phyloP scores from a whole-genome alignment of 768 basidiomycete species.

The Suillus brevipes region DNA sequence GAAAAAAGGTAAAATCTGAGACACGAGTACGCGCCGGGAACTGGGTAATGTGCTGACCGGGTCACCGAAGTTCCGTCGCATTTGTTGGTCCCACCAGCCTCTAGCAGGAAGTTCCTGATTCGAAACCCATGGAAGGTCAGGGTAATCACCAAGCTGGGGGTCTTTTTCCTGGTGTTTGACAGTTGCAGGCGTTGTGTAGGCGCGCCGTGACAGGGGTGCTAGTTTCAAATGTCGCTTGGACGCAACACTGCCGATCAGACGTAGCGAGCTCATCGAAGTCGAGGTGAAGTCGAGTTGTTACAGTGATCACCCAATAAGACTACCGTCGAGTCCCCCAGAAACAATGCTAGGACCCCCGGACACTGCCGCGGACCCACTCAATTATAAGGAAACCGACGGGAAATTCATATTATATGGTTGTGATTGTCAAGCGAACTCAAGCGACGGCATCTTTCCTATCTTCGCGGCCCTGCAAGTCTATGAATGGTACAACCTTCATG shows the following conservation, averaged over 20 bases:
- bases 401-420: not conserved
- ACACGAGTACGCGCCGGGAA: slow-evolving; percentile 14
- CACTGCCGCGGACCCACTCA: slow-evolving; percentile 14
- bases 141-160: slow-evolving; percentile 73
- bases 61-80: slow-evolving; percentile 81
- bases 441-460: slow-evolving; percentile 18
- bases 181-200: slow-evolving; percentile 29
- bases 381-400: slow-evolving; percentile 14
- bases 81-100: slow-evolving; percentile 76
- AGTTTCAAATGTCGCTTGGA: slow-evolving; percentile 6
- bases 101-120: slow-evolving; percentile 60
- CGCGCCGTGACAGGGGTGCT: slow-evolving; percentile 2
- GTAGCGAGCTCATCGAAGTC: slow-evolving; percentile 21
- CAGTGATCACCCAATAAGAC: not conserved
- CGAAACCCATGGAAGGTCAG: slow-evolving; percentile 66
- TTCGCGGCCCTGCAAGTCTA: slow-evolving; percentile 21
- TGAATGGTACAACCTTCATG: slow-evolving; percentile 1
- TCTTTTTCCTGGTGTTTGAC: slow-evolving; percentile 42
- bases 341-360: slow-evolving; percentile 22
- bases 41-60: slow-evolving; percentile 46
- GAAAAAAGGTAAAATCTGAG: slow-evolving; percentile 17
- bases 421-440: slow-evolving; percentile 6
- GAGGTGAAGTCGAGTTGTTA: slow-evolving; percentile 12
- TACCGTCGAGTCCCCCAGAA: slow-evolving; percentile 23
- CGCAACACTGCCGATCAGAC: slow-evolving; percentile 15